phyloP scores from a whole-genome alignment of 1,139 yeast species.

The Casaregolazyma suthepensis region DNA sequence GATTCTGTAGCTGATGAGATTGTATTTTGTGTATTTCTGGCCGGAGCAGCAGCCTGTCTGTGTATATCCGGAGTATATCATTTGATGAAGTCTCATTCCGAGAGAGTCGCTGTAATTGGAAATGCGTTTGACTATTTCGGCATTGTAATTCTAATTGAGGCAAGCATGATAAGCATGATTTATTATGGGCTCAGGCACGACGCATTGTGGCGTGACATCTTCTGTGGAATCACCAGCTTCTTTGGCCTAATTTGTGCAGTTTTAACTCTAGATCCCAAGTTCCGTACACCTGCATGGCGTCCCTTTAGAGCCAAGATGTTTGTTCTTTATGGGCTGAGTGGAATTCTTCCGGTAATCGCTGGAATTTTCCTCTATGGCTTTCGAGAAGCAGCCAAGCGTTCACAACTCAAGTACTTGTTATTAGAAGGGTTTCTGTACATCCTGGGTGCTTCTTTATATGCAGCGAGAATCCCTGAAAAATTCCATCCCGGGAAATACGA shows the following conservation, averaged over 20 bases:
- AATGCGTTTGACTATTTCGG: slow-evolving; percentile 86
- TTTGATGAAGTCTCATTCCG: slow-evolving; percentile 70
- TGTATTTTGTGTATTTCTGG: slow-evolving; percentile 40
- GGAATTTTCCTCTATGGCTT: slow-evolving; percentile 45
- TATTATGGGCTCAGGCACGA: slow-evolving; percentile 45
- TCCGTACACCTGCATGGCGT: slow-evolving; percentile 65
- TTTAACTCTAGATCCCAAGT: slow-evolving; percentile 59
- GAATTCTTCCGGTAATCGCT: slow-evolving; percentile 58
- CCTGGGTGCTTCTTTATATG: slow-evolving; percentile 73
- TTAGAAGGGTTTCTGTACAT: slow-evolving; percentile 71
- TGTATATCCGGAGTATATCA: slow-evolving; percentile 74
- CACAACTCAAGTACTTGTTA: slow-evolving; percentile 56
- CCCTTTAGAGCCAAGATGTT: slow-evolving; percentile 75
- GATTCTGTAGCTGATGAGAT: slow-evolving; percentile 42
- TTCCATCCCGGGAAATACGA: slow-evolving; percentile 63
- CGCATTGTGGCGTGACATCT: slow-evolving; percentile 37
- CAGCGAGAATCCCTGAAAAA: slow-evolving; percentile 72
- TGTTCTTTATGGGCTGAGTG: slow-evolving; percentile 74
- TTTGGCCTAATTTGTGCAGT: slow-evolving; percentile 60
- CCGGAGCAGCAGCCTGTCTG: slow-evolving; percentile 56
- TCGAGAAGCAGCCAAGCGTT: slow-evolving; percentile 43
- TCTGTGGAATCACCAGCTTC: slow-evolving; percentile 43
- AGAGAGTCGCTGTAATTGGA: slow-evolving; percentile 53
- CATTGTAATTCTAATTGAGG: slow-evolving; percentile 66
- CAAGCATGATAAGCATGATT: slow-evolving; percentile 68